phyloP scores from a whole-genome alignment of 345 rosid genomes.

The Angophora floribunda region DNA sequence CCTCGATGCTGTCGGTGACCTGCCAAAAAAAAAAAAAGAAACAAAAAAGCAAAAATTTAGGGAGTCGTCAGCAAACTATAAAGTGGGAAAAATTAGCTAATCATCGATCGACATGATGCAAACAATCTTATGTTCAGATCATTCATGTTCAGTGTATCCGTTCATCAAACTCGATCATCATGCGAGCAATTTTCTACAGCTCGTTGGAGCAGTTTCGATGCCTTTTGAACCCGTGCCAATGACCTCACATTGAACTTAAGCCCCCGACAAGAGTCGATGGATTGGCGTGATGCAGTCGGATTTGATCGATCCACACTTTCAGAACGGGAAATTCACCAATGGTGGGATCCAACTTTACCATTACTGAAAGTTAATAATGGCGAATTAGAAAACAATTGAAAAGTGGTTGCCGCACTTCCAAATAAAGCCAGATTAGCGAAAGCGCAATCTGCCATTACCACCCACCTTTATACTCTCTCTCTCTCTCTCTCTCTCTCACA shows the following conservation, averaged over 20 bases:
- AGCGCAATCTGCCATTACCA: neutral
- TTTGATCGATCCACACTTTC: neutral
- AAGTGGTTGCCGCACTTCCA: neutral
- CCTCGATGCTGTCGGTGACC: constrained; percentile 83
- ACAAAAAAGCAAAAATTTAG: neutral
- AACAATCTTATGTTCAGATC: neutral
- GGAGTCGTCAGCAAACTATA: neutral
- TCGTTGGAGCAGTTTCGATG: no score
- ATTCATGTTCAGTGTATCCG: neutral
- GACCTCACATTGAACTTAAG: neutral
- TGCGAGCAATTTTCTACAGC: no score
- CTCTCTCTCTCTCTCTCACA: neutral
- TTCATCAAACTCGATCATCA: neutral
- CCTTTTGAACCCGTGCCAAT: neutral
- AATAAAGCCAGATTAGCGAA: neutral
- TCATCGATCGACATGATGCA: neutral
- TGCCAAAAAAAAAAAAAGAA: neutral
- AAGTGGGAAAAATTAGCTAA: neutral
- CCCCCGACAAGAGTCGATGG: neutral
- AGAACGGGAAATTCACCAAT: neutral
- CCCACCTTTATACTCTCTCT: neutral
- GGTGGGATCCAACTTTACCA: neutral
- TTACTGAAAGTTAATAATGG: neutral
- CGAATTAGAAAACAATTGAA: neutral
- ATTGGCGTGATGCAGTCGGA: neutral